Conservation (phyloP, 768 basidiomycete species). For the Sarcodon aspratus region DNA sequence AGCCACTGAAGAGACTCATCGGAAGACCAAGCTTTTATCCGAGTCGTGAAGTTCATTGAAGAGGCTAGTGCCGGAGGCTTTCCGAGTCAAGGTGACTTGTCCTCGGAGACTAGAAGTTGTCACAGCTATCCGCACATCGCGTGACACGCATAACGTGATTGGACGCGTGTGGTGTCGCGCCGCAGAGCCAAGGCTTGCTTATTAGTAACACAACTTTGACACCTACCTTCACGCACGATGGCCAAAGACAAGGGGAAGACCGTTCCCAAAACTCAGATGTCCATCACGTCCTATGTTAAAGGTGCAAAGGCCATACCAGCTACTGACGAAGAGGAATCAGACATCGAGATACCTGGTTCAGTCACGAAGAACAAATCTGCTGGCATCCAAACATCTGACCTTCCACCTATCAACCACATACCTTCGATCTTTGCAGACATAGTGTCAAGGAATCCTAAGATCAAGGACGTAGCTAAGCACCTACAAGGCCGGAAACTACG, state of each 20-base stretch:
- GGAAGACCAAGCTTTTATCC: conserved; percentile 7
- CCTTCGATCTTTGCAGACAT: conserved; percentile 71
- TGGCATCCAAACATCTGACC: conserved; percentile 46
- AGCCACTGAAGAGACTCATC: conserved; percentile 16
- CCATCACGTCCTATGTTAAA: conserved; percentile 39
- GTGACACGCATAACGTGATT: neutral
- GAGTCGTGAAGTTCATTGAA: no score
- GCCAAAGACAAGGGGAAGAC: conserved; percentile 20
- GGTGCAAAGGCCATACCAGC: conserved; percentile 5
- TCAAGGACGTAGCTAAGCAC: conserved; percentile 54
- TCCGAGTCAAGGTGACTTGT: no score
- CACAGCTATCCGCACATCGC: no score
- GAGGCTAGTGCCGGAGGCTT: no score
- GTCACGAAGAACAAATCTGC: conserved; percentile 26
- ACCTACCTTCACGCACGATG: conserved; percentile 22
- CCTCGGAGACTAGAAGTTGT: no score
- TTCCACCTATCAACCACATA: conserved; percentile 68
- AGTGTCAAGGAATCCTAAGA: conserved; percentile 49
- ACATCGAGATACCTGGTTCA: conserved; percentile 1
- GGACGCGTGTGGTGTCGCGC: neutral
- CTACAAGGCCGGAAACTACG: conserved; percentile 75
- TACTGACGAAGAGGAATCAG: conserved; percentile 15
- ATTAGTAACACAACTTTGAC: neutral
- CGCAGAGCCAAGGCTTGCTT: neutral
- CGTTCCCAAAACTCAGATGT: conserved; percentile 32